A percentile compares a stretch with the other conserved stretches of the same genome.
Conservation (phyloP, 2,329 filamentous ascomycete species). For the Clarireedia homoeocarpa region DNA sequence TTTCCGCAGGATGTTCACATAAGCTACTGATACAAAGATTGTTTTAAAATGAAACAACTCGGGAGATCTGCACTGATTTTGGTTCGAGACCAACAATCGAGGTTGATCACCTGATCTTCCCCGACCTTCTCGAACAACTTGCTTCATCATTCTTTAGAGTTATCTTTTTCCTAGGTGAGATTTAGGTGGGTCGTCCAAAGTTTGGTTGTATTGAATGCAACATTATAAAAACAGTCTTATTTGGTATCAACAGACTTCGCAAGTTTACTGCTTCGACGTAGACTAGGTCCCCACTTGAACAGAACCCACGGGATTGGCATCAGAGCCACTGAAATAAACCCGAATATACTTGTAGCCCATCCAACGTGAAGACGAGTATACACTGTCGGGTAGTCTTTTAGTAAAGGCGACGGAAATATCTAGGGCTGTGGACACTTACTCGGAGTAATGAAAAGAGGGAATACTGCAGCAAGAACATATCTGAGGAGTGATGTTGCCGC, state of each 20-base stretch:
- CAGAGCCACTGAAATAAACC: slow-evolving; percentile 39
- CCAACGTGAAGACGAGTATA: slow-evolving; percentile 30
- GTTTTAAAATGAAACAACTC: no score
- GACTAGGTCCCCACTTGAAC: slow-evolving; percentile 37
- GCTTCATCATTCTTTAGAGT: no score
- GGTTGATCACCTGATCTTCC: no score
- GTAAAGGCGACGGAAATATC: background rate
- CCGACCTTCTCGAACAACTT: no score
- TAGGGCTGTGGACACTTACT: slow-evolving; percentile 18
- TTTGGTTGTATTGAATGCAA: no score
- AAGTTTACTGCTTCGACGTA: background rate
- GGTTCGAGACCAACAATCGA: no score
- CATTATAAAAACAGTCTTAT: no score
- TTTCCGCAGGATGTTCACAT: no score
- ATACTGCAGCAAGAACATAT: slow-evolving; percentile 47
- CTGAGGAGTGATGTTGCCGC: slow-evolving; percentile 52
- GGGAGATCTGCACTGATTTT: no score
- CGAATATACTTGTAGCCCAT: slow-evolving; percentile 32
- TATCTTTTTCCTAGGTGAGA: no score
- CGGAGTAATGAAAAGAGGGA: slow-evolving; percentile 53
- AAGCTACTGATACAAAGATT: no score
- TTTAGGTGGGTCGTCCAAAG: no score
- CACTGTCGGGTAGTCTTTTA: slow-evolving; percentile 15
- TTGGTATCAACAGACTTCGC: background rate
- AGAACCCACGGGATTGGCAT: slow-evolving; percentile 47